Conservation (phyloP, 352 stramenopile genomes). For the Halophytophthora batemanensis region DNA sequence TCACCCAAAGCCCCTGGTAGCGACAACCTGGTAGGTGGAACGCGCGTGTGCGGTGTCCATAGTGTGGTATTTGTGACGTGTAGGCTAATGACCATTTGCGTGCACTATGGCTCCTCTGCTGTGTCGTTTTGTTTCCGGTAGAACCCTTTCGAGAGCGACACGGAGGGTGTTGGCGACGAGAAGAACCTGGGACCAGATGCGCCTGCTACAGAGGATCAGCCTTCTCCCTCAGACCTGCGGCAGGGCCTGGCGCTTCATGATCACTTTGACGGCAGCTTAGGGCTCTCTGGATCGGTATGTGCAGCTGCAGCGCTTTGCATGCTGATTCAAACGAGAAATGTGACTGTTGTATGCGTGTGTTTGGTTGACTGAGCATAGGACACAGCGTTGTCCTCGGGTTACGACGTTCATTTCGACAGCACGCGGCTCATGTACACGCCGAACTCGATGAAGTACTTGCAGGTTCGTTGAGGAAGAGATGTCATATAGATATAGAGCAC, state of each 20-base stretch:
- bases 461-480: conserved; percentile 29
- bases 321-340: not conserved
- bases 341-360: not conserved
- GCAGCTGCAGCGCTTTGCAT: not conserved
- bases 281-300: conserved; percentile 32
- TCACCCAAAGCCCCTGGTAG: conserved; percentile 27
- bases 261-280: conserved; percentile 18
- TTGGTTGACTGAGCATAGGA: conserved; percentile 15
- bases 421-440: conserved; percentile 50
- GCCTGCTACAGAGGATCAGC: conserved; percentile 9
- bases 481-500: not conserved
- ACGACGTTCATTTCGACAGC: conserved; percentile 65
- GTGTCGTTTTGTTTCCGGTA: too few relatives aligned
- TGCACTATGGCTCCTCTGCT: too few relatives aligned
- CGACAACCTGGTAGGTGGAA: conserved; percentile 11
- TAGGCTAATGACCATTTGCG: not conserved
- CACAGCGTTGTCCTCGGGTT: conserved; percentile 62
- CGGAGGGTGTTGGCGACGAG: not conserved
- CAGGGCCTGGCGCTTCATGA: conserved; percentile 20
- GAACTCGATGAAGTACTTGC: conserved; percentile 68
- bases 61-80: not conserved
- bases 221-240: conserved; percentile 12
- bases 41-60: too few relatives aligned
- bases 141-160: conserved; percentile 7
- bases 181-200: conserved; percentile 2